A percentile compares a stretch with the other conserved stretches of the same genome.
Conservation (phyloP, 768 basidiomycete genomes). For the Polyporus arcularius region DNA sequence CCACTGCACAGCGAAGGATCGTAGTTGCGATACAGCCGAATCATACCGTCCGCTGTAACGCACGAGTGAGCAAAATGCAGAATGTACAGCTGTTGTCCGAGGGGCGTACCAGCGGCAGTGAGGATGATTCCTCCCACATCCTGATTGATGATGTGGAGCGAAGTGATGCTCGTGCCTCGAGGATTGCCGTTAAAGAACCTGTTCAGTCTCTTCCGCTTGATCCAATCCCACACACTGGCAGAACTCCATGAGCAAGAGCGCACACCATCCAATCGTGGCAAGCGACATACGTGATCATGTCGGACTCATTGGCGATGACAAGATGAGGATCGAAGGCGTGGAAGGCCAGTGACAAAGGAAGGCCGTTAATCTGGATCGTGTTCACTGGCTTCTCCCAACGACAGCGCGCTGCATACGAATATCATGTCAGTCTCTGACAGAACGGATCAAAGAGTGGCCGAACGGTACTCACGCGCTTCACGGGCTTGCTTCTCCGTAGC, state of each 20-base stretch:
- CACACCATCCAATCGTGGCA: neutral
- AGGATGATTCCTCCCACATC: slow-evolving; percentile 90
- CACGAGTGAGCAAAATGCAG: neutral
- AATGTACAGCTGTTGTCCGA: slow-evolving; percentile 2
- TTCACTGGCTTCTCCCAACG: slow-evolving; percentile 76
- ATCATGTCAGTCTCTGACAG: slow-evolving; percentile 3
- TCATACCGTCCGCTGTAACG: slow-evolving; percentile 79
- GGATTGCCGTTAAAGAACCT: slow-evolving; percentile 91
- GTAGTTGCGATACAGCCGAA: slow-evolving; percentile 92
- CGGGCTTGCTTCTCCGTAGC: slow-evolving; percentile 71
- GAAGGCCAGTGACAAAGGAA: slow-evolving; percentile 80
- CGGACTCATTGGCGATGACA: slow-evolving; percentile 80
- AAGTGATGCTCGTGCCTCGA: slow-evolving; percentile 79
- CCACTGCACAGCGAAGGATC: slow-evolving; percentile 71
- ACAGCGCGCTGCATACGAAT: slow-evolving; percentile 46
- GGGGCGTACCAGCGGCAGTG: slow-evolving; percentile 73
- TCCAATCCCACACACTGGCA: slow-evolving; percentile 93
- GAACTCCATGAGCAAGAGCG: slow-evolving; percentile 6
- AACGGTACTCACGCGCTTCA: slow-evolving; percentile 62
- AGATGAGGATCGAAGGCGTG: slow-evolving; percentile 93
- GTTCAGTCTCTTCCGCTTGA: slow-evolving; percentile 71
- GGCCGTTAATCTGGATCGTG: slow-evolving; percentile 56
- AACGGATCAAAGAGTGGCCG: neutral
- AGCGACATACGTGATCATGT: slow-evolving; percentile 73
- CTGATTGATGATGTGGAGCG: slow-evolving; percentile 92